phyloP scores from a whole-genome alignment of 768 basidiomycete genomes.

The Rhodotorula sphaerocarpa region DNA sequence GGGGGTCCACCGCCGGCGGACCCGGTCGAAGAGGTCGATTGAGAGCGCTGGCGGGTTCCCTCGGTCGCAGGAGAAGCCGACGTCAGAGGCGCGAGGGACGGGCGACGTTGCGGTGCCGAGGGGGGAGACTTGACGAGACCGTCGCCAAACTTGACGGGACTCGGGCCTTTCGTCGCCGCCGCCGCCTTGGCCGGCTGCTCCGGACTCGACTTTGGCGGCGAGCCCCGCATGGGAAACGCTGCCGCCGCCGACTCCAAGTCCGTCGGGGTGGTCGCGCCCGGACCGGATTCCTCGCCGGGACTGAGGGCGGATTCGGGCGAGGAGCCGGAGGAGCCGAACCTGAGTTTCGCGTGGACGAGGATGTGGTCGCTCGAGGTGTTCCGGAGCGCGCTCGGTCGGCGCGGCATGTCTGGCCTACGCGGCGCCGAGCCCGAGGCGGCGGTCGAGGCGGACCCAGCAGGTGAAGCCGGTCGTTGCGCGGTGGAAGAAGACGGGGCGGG shows the following conservation, averaged over 20 bases:
- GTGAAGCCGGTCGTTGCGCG: too few species aligned
- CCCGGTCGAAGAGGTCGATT: not conserved
- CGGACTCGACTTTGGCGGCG: too few species aligned
- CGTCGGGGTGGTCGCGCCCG: not conserved
- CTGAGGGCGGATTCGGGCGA: not conserved
- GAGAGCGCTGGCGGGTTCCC: not conserved
- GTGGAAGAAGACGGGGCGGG: not conserved
- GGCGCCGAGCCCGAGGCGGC: not conserved
- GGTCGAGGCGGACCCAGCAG: not conserved
- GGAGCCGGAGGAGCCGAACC: conserved; percentile 9
- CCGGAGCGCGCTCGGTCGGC: conserved; percentile 14
- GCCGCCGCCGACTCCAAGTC: too few species aligned
- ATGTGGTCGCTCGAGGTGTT: conserved; percentile 12
- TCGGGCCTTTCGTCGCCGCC: too few species aligned
- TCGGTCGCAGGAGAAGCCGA: too few species aligned
- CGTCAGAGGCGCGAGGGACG: not conserved
- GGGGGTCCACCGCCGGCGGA: not conserved
- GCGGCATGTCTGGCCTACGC: not conserved
- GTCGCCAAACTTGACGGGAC: not conserved
- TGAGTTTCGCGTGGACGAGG: conserved; percentile 11
- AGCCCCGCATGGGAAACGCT: too few species aligned
- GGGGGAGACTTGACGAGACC: not conserved
- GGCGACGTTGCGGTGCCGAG: not conserved
- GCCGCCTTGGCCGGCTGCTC: too few species aligned
- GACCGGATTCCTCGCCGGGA: too few species aligned